These are phyloP conservation scores for Croton laevigatus DNA, from an alignment of 441 rosid species.

Conservation along the genomic window DNA sequence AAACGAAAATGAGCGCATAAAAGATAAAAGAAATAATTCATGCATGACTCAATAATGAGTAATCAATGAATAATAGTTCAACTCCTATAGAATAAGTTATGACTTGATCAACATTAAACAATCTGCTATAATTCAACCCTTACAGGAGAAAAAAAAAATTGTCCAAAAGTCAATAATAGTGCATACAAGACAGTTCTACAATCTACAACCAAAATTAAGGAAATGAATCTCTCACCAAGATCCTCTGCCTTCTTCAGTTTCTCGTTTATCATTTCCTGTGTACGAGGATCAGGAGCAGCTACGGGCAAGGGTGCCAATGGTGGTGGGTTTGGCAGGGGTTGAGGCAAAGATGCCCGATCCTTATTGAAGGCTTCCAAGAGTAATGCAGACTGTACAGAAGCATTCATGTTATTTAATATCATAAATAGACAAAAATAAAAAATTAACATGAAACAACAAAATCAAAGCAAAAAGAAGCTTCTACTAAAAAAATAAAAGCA, in stretches of 20 bases:
- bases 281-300: constrained; percentile 80
- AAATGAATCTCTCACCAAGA: constrained; percentile 55
- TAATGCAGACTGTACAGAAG: constrained; percentile 64
- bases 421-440: background rate
- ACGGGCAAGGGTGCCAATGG: constrained; percentile 67
- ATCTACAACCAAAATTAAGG: background rate
- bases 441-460: background rate
- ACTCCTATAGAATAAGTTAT: background rate
- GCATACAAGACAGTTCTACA: constrained; percentile 11
- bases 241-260: constrained; percentile 98
- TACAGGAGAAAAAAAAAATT: background rate
- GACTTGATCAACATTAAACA: background rate
- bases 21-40: background rate
- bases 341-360: constrained; percentile 96
- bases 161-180: background rate
- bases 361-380: constrained; percentile 98
- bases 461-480: background rate
- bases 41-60: too few relatives aligned
- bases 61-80: too few relatives aligned
- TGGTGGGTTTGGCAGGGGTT: constrained; percentile 72
- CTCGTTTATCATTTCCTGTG: constrained; percentile 98
- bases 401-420: constrained; percentile 10
- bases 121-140: background rate
- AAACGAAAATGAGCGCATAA: background rate
- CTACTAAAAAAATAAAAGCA: too few relatives aligned